These are phyloP conservation scores for Quercus lobata DNA, from an alignment of 331 rosid genomes.

Conservation along the genomic window DNA sequence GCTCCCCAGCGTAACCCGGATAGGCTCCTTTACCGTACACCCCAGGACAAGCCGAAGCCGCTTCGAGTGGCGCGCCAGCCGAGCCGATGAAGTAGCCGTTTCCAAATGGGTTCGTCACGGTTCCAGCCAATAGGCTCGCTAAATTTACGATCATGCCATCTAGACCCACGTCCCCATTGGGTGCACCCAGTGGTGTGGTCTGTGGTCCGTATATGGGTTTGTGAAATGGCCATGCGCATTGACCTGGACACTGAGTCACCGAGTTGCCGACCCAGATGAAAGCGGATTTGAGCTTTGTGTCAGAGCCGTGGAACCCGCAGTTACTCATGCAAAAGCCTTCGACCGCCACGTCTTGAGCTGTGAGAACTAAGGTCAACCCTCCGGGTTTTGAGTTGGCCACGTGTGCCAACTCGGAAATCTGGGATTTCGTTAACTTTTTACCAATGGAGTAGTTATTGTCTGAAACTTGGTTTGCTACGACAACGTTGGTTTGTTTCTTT, in stretches of 20 bases:
- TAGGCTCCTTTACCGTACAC: slow-evolving; percentile 33
- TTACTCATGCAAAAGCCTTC: slow-evolving; percentile 38
- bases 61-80: slow-evolving; percentile 13
- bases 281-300: background rate
- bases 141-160: slow-evolving; percentile 34
- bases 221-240: slow-evolving; percentile 39
- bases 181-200: slow-evolving; percentile 23
- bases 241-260: slow-evolving; percentile 33
- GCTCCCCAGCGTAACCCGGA: slow-evolving; percentile 31
- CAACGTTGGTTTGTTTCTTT: background rate
- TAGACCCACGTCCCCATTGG: slow-evolving; percentile 34
- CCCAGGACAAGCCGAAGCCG: slow-evolving; percentile 27
- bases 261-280: slow-evolving; percentile 33
- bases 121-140: slow-evolving; percentile 33
- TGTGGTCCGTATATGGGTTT: slow-evolving; percentile 39
- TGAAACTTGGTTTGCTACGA: slow-evolving; percentile 18
- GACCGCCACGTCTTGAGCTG: slow-evolving; percentile 29
- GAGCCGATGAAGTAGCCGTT: slow-evolving; percentile 22
- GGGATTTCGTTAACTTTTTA: slow-evolving; percentile 21
- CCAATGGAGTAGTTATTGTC: slow-evolving; percentile 31
- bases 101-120: slow-evolving; percentile 28
- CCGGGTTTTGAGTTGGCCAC: slow-evolving; percentile 11
- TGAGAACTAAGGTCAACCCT: slow-evolving; percentile 18
- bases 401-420: slow-evolving; percentile 19
- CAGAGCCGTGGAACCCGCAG: slow-evolving; percentile 30